phyloP scores from a whole-genome alignment of 345 rosid species.

The Euphorbia peplus region DNA sequence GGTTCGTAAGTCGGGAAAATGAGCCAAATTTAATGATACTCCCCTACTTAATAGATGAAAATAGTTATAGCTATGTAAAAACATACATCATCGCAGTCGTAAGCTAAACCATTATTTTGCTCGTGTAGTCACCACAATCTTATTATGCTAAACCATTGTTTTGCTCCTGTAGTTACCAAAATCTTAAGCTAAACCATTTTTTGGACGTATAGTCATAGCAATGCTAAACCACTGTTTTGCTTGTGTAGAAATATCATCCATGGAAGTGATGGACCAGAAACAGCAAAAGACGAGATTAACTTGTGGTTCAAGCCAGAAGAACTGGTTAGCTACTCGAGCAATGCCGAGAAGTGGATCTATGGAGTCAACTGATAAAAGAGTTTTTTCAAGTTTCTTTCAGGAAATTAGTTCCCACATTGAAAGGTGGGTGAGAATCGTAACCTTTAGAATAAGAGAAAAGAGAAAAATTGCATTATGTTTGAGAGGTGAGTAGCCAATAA shows the following conservation, averaged over 20 bases:
- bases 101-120: background rate
- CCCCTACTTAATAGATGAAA: too few species aligned
- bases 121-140: too few species aligned
- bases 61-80: too few species aligned
- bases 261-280: slow-evolving; percentile 98
- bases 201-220: too few species aligned
- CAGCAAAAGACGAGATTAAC: slow-evolving; percentile 83
- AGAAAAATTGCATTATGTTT: too few species aligned
- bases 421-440: slow-evolving; percentile 28
- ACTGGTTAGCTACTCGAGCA: slow-evolving; percentile 70
- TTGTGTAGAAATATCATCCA: slow-evolving; percentile 85
- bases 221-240: background rate
- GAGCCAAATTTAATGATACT: too few species aligned
- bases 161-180: too few species aligned
- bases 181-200: background rate
- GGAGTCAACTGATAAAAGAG: slow-evolving; percentile 49
- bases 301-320: slow-evolving; percentile 98
- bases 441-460: slow-evolving; percentile 28
- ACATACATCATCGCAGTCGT: background rate
- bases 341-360: slow-evolving; percentile 92
- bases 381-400: slow-evolving; percentile 6
- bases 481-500: slow-evolving; percentile 17
- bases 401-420: slow-evolving; percentile 23
- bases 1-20: too few species aligned
- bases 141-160: too few species aligned